Evolutionary conservation across 495 filamentous ascomycete species (phyloP), one percentile per base, ranked within the genome.

Genomic region (Podospora pseudoanserina): DNA sequence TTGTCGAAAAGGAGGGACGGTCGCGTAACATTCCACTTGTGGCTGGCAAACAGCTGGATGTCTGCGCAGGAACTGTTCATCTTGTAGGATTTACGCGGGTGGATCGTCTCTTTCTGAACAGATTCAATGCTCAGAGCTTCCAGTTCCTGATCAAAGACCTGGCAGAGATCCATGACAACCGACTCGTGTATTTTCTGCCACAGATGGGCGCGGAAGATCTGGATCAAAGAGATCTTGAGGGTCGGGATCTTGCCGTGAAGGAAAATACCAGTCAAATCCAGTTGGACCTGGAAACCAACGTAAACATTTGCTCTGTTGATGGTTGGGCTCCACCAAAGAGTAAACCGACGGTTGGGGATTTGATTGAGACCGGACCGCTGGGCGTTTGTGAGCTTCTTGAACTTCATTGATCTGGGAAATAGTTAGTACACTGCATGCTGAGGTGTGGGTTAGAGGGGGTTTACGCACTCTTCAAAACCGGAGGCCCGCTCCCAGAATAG

Each of bases 181-280:
- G 92, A 96, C 79, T 99, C 96, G 80, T 99, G 96, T 63, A 99
- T 98, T 85, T 99, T 99, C 79, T 99, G 96, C 96, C 96, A 99
- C 85, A 99, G 89, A 86, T 99, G 96, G 63, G 96, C 96, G 74
- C 96, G 91, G 91, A 99, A 99, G 71, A 99, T 99, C 79, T 99
- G 96, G 72, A 99, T 99, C 64, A 99, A 81, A 2, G 93, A 97
- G 67, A 99, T 99, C 85, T 99, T 99, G 63, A 99, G 78, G 0
- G 96, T 99, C 4, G 96, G 96, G 75, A 99, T 99, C 80, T 99
- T 99, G 71, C 96, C 96, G 84, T 99, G 96, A 73, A 99, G 86
- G 88, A 99, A 99, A 72, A 99, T 99, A 78, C 96, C 96, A 19
- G 96, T 99, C 66, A 99, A 82, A 87, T 99, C 96, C 58, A 99